Evolutionary conservation across 257 asterid species (phyloP), one percentile per base, ranked within the genome.

Genomic region (Przewalskia tangutica): DNA sequence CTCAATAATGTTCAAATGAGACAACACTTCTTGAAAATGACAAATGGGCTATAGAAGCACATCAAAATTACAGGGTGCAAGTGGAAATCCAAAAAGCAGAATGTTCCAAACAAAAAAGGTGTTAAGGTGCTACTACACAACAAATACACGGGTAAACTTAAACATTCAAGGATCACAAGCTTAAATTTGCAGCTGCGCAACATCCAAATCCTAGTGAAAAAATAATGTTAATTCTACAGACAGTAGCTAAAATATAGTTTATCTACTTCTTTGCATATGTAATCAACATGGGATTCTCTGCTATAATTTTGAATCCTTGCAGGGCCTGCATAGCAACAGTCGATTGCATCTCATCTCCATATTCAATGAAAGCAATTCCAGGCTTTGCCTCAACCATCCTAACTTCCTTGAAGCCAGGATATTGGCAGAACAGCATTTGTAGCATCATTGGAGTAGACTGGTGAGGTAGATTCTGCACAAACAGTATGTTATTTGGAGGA

Each of bases 351-450:
- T 94, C 99, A 42, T 96, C 93, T 79, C 90, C 94, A 23, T 90
- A 96, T 83, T 96, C 99, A 20, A 96, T 91, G 66, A 96, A 96
- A 75, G 99, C 95, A 81, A 96, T 96, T 77, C 99, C 99, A 2
- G 98, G 99, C 86, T 94, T 96, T 8, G 98, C 92, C 85, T 96
- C 99, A 16, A 96, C 79, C 98, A 94, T 96, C 86, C 99, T 78
- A 81, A 94, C 98, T 90, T 96, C 98, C 89, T 94, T 96, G 81
- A 94, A 96, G 32, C 99, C 98, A 4, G 94, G 88, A 81, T 89
- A 90, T 77, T 94, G 98, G 73, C 92, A 89, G 88, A 92, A 96
- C 77, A 96, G 92, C 99, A 96, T 94, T 86, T 96, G 99, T 77
- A 96, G 92, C 98, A 93, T 94, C 93, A 96, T 91, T 18, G 98